Evolutionary conservation across 768 basidiomycete genomes (phyloP), one percentile per base, ranked within the genome.

Genomic region (Mrakia frigida): DNA sequence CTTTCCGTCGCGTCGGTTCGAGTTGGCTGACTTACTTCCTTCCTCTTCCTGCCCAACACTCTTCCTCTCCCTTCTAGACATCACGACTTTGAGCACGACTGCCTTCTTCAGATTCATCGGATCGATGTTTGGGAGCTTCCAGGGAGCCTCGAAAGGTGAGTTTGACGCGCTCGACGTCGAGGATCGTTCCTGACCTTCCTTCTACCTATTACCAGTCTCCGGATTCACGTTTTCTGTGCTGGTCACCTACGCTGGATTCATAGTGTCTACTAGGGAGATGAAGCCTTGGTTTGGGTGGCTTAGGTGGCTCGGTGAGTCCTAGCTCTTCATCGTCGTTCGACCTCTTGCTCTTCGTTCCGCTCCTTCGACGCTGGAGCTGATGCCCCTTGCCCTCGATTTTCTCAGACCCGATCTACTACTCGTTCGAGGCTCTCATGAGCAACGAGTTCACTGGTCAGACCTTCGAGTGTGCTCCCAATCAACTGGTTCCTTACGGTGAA

Each of bases 391-490:
- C n/a, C n/a, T n/a, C n/a, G n/a, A n/a, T n/a, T n/a, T n/a, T n/a
- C n/a, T n/a, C n/a, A n/a, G n/a, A 94, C 80, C 93, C 93, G 0
- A 83, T 94, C 73, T 84, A 88, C 1, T 93, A 92, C 84, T 89
- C 88, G 0, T 94, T 91, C 87, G 88, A 90, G 79, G 89, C 88
- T 2, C 85, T 87, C 46, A 90, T 94, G 89, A 89, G 90, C 83
- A 94, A 94, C 82, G 93, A 94, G 82, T 93, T 93, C 83, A 87
- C 86, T 85, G 87, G 88, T 25, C 88, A 88, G 43, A 82, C 87
- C n/a, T 91, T 89, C 70, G 5, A 65, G 6, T 84, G 84, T 75
- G 79, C 80, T 9, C n/a, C 68, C 9, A 81, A 39, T 6, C 35
- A 52, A 18, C 65, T 80, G 61, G 80, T 84, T 23, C 84, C 84